These are phyloP conservation scores for Xylariaceae sp. DNA, from an alignment of 2,329 filamentous ascomycete species.

Conservation along the genomic window DNA sequence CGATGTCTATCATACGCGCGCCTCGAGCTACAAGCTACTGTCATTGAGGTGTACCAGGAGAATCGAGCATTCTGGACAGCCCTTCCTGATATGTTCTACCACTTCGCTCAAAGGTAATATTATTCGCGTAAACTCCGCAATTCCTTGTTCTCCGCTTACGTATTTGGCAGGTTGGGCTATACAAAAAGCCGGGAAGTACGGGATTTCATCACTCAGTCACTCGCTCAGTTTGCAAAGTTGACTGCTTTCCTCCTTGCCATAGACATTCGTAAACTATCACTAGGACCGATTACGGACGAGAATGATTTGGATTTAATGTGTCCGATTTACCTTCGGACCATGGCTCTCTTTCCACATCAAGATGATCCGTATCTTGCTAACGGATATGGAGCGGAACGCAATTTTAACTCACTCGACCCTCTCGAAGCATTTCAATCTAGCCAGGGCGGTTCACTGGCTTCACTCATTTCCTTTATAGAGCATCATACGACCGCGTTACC, in stretches of 20 bases:
- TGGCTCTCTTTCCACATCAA: slow-evolving; percentile 47
- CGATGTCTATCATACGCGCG: slow-evolving; percentile 52
- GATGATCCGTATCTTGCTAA: slow-evolving; percentile 39
- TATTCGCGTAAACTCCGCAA: background rate
- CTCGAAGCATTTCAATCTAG: slow-evolving; percentile 50
- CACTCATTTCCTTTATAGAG: slow-evolving; percentile 51
- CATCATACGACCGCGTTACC: slow-evolving; percentile 49
- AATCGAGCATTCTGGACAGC: slow-evolving; percentile 58
- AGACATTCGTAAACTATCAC: slow-evolving; percentile 50
- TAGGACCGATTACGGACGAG: slow-evolving; percentile 34
- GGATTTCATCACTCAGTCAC: slow-evolving; percentile 40
- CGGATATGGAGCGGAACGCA: slow-evolving; percentile 39
- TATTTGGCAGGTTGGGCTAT: slow-evolving; percentile 30
- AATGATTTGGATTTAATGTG: slow-evolving; percentile 50
- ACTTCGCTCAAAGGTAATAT: slow-evolving; percentile 49
- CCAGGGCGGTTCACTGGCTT: slow-evolving; percentile 49
- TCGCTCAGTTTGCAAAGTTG: slow-evolving; percentile 53
- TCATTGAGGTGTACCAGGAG: slow-evolving; percentile 51
- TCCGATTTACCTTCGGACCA: slow-evolving; percentile 52
- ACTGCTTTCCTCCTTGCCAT: slow-evolving; percentile 58
- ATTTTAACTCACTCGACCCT: slow-evolving; percentile 45
- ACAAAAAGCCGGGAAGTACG: slow-evolving; percentile 38
- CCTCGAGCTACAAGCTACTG: slow-evolving; percentile 41
- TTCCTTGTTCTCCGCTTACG: slow-evolving; percentile 1
- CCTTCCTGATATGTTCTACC: slow-evolving; percentile 57